phyloP scores from a whole-genome alignment of 2,329 filamentous ascomycete genomes.

The Talaromyces islandicus region DNA sequence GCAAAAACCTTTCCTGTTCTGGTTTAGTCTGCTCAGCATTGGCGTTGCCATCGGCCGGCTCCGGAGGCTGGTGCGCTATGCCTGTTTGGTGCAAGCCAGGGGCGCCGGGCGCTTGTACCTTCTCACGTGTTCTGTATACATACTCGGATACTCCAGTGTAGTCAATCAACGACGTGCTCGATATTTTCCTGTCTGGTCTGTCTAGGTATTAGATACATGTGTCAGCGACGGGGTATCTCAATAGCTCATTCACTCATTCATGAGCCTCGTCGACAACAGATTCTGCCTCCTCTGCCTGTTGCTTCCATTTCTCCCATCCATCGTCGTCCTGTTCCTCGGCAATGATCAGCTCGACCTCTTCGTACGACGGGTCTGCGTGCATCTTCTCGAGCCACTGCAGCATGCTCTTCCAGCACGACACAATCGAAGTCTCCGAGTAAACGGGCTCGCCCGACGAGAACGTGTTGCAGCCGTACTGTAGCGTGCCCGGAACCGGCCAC shows the following conservation, averaged over 20 bases:
- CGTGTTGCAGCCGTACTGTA: conserved; percentile 58
- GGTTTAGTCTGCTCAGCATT: not conserved
- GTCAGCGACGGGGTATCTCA: not conserved
- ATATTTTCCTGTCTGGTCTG: not conserved
- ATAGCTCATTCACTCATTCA: too few species aligned
- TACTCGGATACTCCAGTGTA: not conserved
- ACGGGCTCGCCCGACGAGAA: conserved; percentile 61
- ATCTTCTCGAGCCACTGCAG: conserved; percentile 58
- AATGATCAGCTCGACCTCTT: conserved; percentile 30
- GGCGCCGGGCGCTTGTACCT: not conserved
- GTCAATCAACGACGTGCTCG: not conserved
- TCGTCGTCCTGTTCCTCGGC: conserved; percentile 16
- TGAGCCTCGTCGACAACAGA: not conserved
- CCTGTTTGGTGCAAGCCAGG: not conserved
- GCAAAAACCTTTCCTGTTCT: not conserved
- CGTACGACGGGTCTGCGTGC: conserved; percentile 38
- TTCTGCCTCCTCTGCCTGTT: conserved; percentile 1
- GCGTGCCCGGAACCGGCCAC: conserved; percentile 48
- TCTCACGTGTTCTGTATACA: too few species aligned
- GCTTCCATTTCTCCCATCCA: conserved; percentile 10
- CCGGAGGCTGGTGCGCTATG: not conserved
- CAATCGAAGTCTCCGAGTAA: conserved; percentile 58
- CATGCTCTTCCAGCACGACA: conserved; percentile 48
- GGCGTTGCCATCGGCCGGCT: conserved; percentile 7
- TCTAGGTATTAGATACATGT: not conserved